Conservation (phyloP, 2,329 filamentous ascomycete species). For the Clonostachys rhizophaga region DNA sequence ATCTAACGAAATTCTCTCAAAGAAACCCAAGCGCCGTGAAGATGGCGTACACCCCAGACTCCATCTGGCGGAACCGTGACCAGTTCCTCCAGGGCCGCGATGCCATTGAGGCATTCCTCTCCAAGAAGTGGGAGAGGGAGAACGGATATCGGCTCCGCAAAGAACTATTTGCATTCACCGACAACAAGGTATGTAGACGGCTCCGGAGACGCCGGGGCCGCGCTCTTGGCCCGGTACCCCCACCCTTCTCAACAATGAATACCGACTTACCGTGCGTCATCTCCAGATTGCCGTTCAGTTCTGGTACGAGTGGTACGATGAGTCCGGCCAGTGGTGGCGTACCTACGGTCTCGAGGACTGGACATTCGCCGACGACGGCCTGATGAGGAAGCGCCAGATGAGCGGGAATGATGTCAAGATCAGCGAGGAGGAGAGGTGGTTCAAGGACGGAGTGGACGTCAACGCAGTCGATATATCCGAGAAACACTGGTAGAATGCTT, state of each 20-base stretch:
- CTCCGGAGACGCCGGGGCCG: background rate
- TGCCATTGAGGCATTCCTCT: conserved; percentile 64
- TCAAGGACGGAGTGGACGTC: conserved; percentile 63
- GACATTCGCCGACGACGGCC: conserved; percentile 66
- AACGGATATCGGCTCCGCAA: conserved; percentile 71
- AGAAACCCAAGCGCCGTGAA: conserved; percentile 64
- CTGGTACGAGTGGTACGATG: conserved; percentile 82
- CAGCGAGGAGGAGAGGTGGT: conserved; percentile 55
- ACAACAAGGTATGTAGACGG: conserved; percentile 46
- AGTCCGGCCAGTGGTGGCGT: conserved; percentile 73
- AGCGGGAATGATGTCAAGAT: conserved; percentile 70
- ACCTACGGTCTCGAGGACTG: conserved; percentile 81
- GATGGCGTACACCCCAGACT: conserved; percentile 69
- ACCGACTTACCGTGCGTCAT: background rate
- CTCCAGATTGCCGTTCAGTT: conserved; percentile 76
- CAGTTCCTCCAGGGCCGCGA: conserved; percentile 65
- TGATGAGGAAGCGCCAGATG: conserved; percentile 73
- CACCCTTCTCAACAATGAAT: background rate
- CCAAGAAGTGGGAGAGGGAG: conserved; percentile 71
- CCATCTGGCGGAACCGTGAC: conserved; percentile 76
- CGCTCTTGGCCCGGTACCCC: too few relatives aligned
- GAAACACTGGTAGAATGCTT: conserved; percentile 52
- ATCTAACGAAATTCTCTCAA: background rate
- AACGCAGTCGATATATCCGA: conserved; percentile 62
- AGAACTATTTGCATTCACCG: conserved; percentile 74